Conservation (phyloP, 345 rosid species). For the Gossypium longicalyx region DNA sequence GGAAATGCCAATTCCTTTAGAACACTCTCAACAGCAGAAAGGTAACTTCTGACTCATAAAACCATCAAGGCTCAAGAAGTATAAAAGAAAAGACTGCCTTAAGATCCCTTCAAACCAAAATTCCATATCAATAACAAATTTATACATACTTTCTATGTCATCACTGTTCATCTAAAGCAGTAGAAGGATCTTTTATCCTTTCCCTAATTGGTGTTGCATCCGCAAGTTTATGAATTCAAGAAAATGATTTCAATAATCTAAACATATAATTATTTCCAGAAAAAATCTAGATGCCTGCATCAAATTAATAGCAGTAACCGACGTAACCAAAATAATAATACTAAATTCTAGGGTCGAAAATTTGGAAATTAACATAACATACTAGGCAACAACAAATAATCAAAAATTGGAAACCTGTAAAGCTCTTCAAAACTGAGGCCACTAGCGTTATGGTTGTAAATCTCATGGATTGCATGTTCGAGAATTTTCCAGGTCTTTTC, state of each 20-base stretch:
- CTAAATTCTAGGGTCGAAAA: neutral
- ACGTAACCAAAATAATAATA: neutral
- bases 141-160: neutral
- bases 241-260: neutral
- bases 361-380: neutral
- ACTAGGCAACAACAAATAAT: neutral
- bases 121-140: neutral
- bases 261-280: neutral
- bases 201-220: neutral
- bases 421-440: slow-evolving; percentile 98
- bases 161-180: neutral
- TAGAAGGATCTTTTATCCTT: neutral
- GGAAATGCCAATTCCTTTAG: no score
- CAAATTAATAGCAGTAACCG: neutral
- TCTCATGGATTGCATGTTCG: slow-evolving; percentile 93
- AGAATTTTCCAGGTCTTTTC: slow-evolving; percentile 96
- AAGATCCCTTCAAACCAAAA: neutral
- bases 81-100: neutral
- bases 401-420: slow-evolving; percentile 47
- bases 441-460: slow-evolving; percentile 95
- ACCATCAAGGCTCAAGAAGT: neutral
- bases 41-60: no score
- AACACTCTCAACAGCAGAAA: no score
- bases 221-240: neutral
- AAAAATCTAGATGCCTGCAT: neutral